A percentile compares a stretch with the other conserved stretches of the same genome.
These are phyloP conservation scores for Hypholoma sublateritium DNA, from an alignment of 768 basidiomycete species.

Conservation along the genomic window DNA sequence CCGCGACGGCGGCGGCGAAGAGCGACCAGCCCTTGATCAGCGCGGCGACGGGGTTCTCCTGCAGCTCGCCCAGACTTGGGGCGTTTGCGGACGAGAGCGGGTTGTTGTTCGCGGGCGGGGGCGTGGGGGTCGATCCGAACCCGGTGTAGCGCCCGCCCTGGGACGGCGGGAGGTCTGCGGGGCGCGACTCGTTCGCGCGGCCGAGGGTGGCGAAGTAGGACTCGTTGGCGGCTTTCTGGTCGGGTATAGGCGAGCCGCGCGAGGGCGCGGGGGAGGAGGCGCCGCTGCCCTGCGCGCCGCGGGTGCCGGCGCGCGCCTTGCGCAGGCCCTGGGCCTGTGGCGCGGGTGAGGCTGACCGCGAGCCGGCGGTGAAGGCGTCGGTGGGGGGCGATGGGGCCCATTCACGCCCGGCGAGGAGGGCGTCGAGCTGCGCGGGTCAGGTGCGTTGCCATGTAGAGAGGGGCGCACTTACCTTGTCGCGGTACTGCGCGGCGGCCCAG, in stretches of 20 bases:
- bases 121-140: constrained; percentile 84
- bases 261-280: constrained; percentile 56
- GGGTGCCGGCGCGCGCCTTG: constrained; percentile 76
- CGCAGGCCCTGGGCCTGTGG: constrained; percentile 82
- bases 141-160: constrained; percentile 94
- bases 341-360: constrained; percentile 47
- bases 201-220: constrained; percentile 84
- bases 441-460: background rate
- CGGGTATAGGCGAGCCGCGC: constrained; percentile 48
- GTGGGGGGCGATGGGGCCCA: constrained; percentile 83
- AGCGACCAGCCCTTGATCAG: constrained; percentile 95
- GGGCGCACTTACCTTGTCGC: constrained; percentile 73
- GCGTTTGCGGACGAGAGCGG: constrained; percentile 80
- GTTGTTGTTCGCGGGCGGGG: constrained; percentile 49
- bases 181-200: constrained; percentile 73
- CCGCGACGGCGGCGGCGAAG: constrained; percentile 82
- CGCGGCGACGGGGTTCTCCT: constrained; percentile 83
- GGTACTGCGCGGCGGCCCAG: constrained; percentile 94
- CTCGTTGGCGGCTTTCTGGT: constrained; percentile 84
- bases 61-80: constrained; percentile 78
- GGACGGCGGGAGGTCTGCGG: constrained; percentile 82
- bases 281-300: constrained; percentile 50
- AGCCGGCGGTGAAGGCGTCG: constrained; percentile 36
- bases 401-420: constrained; percentile 65
- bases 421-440: constrained; percentile 61